Evolutionary conservation across 352 stramenopile genomes (phyloP).

Genomic region (Phytopythium mirpurense): DNA sequence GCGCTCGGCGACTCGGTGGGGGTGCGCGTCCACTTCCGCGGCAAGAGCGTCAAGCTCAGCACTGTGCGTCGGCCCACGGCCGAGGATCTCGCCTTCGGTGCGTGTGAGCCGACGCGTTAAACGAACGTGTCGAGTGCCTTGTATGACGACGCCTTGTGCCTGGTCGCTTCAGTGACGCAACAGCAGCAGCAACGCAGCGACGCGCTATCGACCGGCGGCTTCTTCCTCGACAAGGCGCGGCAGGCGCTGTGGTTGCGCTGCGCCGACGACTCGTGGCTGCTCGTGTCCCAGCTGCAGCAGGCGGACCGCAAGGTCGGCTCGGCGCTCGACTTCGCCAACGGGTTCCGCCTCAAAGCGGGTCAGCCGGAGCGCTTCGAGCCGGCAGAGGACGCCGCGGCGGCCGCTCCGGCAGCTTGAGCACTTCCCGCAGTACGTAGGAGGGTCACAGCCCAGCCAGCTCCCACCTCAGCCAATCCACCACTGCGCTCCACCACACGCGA

Average conservation of each 20-base stretch:
- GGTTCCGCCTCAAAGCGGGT: constrained; percentile 62
- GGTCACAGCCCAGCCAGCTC: too few relatives aligned
- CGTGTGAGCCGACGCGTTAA: background rate
- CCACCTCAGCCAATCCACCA: background rate
- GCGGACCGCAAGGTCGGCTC: constrained; percentile 54
- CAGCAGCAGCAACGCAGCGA: background rate
- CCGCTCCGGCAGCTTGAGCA: background rate
- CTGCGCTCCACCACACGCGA: background rate
- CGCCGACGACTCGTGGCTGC: constrained; percentile 44
- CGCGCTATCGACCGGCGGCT: constrained; percentile 23
- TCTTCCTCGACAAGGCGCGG: constrained; percentile 74
- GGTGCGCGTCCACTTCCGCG: constrained; percentile 54
- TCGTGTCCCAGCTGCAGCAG: constrained; percentile 67
- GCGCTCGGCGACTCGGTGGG: constrained; percentile 73
- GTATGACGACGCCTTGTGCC: too few relatives aligned
- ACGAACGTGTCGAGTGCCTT: background rate
- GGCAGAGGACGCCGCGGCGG: background rate
- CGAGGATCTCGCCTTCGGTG: constrained; percentile 37
- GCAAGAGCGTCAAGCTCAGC: constrained; percentile 66
- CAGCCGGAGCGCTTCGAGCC: constrained; percentile 41
- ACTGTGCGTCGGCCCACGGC: constrained; percentile 39
- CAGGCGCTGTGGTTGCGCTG: constrained; percentile 73
- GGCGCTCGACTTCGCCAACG: constrained; percentile 78
- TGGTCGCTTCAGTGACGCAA: background rate
- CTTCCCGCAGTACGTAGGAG: too few relatives aligned